A percentile compares a stretch with the other conserved stretches of the same genome.
Conservation (phyloP, 441 rosid species). For the Codiaeum variegatum region DNA sequence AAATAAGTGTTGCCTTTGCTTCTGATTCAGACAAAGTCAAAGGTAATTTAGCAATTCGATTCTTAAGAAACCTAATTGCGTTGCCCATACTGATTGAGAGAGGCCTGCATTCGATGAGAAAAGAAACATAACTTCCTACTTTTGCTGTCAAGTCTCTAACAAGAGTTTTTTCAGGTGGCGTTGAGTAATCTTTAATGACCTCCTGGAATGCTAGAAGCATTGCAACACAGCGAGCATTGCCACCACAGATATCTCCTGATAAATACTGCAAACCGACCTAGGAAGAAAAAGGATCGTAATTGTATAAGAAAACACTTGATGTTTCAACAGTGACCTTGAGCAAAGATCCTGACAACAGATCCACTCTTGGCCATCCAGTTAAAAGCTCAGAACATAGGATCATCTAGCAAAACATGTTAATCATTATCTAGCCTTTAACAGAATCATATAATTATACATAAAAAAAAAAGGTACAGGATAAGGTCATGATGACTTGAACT, state of each 20-base stretch:
- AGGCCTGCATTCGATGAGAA: constrained; percentile 78
- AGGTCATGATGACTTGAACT: neutral
- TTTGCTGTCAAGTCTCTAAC: constrained; percentile 69
- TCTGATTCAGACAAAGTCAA: constrained; percentile 56
- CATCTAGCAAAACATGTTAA: neutral
- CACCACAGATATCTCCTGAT: constrained; percentile 72
- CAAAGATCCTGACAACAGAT: constrained; percentile 12
- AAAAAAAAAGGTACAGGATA: neutral
- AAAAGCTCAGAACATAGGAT: neutral
- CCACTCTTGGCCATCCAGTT: neutral
- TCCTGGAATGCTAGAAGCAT: constrained; percentile 87
- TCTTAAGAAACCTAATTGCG: constrained; percentile 69
- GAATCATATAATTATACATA: neutral
- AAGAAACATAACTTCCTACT: constrained; percentile 74
- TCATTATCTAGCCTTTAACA: neutral
- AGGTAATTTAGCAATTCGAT: constrained; percentile 66
- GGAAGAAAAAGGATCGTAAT: constrained; percentile 14
- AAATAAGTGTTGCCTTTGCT: constrained; percentile 58
- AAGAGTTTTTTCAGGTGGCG: constrained; percentile 75
- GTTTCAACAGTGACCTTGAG: neutral
- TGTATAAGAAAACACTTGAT: constrained; percentile 7
- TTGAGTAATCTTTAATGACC: constrained; percentile 63
- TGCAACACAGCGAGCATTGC: constrained; percentile 87
- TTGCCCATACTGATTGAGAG: constrained; percentile 91
- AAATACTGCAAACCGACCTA: constrained; percentile 83